These are phyloP conservation scores for Phialocephala sp. DNA, from an alignment of 2,329 filamentous ascomycete genomes.

Conservation along the genomic window DNA sequence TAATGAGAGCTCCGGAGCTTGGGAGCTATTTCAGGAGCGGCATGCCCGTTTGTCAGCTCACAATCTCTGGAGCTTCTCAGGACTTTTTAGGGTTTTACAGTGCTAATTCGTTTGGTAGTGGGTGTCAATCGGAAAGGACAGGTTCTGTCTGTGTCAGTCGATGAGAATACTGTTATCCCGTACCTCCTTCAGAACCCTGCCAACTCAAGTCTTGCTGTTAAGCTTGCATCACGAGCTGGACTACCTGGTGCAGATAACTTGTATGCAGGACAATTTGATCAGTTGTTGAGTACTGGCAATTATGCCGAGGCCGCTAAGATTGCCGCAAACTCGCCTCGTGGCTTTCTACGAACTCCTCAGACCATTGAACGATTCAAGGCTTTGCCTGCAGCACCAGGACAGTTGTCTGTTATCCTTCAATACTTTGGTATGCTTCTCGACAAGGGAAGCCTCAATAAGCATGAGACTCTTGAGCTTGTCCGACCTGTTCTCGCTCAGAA, in stretches of 20 bases:
- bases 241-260: constrained; percentile 93
- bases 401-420: constrained; percentile 93
- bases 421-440: constrained; percentile 98
- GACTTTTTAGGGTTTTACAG: no score
- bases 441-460: constrained; percentile 89
- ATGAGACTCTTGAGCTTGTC: constrained; percentile 93
- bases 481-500: constrained; percentile 92
- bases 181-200: constrained; percentile 97
- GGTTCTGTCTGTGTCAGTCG: constrained; percentile 90
- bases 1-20: no score
- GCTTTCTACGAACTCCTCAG: constrained; percentile 91
- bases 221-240: constrained; percentile 92
- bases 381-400: constrained; percentile 77
- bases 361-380: constrained; percentile 97
- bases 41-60: no score
- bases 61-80: no score
- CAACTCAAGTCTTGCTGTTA: constrained; percentile 91
- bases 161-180: constrained; percentile 88
- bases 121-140: constrained; percentile 98
- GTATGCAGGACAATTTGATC: constrained; percentile 91
- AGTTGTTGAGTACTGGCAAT: constrained; percentile 78
- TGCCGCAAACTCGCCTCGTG: constrained; percentile 93
- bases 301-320: constrained; percentile 92
- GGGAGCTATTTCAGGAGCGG: no score
- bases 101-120: constrained; percentile 48